Conservation (phyloP, 306 rosid species). For the Malus fusca region DNA sequence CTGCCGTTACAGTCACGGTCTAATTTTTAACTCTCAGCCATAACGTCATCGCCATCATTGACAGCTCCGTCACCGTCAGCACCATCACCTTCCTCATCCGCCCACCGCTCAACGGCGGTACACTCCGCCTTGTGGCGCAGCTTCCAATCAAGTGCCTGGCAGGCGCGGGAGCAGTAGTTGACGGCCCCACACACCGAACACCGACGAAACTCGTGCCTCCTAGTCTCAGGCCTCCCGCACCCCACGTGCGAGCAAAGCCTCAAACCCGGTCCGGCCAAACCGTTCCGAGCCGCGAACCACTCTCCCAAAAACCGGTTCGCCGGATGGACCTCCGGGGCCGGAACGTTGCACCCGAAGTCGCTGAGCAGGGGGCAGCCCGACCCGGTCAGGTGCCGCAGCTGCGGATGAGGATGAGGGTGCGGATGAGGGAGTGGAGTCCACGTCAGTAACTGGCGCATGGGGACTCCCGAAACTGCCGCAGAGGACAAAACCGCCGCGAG, state of each 20-base stretch:
- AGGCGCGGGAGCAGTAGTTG: slow-evolving; percentile 91
- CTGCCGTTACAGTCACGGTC: slow-evolving; percentile 12
- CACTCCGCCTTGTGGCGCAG: slow-evolving; percentile 79
- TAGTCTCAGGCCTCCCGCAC: slow-evolving; percentile 85
- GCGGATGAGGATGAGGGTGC: slow-evolving; percentile 22
- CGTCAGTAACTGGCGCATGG: slow-evolving; percentile 31
- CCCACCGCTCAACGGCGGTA: slow-evolving; percentile 60
- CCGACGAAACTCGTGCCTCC: slow-evolving; percentile 79
- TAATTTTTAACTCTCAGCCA: slow-evolving; percentile 29
- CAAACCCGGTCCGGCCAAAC: slow-evolving; percentile 35
- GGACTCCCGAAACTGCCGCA: not conserved
- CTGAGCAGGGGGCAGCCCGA: slow-evolving; percentile 68
- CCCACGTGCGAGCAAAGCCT: slow-evolving; percentile 79
- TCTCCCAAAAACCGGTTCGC: slow-evolving; percentile 59
- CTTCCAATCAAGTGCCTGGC: slow-evolving; percentile 97
- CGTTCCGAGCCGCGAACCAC: slow-evolving; percentile 47
- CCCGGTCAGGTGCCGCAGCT: slow-evolving; percentile 22
- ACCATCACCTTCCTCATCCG: slow-evolving; percentile 47
- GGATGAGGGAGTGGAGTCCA: slow-evolving; percentile 37
- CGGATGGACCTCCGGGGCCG: slow-evolving; percentile 71
- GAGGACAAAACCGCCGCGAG: slow-evolving; percentile 63
- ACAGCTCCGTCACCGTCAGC: slow-evolving; percentile 32
- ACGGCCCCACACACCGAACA: slow-evolving; percentile 84
- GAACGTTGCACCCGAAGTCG: slow-evolving; percentile 86
- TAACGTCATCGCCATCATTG: slow-evolving; percentile 24